Evolutionary conservation across 441 rosid species (phyloP), one percentile per base, ranked within the genome.

Genomic region (Pelargonium myrrhifolium): DNA sequence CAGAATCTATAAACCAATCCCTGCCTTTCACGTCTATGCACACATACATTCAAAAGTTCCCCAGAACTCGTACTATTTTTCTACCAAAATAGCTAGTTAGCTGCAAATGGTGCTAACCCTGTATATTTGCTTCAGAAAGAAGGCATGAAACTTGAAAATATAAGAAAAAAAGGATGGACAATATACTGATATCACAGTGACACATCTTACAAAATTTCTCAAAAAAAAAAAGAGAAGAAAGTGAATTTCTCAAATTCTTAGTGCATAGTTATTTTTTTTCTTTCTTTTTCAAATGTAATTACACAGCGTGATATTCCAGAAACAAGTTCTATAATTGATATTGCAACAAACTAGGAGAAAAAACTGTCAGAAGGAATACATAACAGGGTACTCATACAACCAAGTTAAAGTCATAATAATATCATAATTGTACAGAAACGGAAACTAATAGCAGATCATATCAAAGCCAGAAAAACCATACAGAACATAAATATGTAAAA

Each of bases 401-500:
- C 31, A 26, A 24, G 28, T 24, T 24, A 24, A 2, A 24, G 2
- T 24, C 28, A 24, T 24, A 24, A 24, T 24, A 24, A 24, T 24
- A 24, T 2, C 28, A 24, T 28, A 28, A 28, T 28, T 1, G 31
- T 28, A 28, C 31, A 6, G 6, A 4, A 31, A 31, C 35, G 3
- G 37, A 31, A 59, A 56, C 10, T 18, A 4, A 24, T 7, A 60
- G 31, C n/a, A 22, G 8, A 21, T 3, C 17, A 60, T 60, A 60
- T 24, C 64, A 24, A 60, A 60, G 39, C 37, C 45, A 60, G n/a
- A 26, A 60, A 24, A 60, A 26, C 18, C 18, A 60, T 60, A 14
- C 39, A 3, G 64, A 60, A 60, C 35, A 60, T 60, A 60, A 60
- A 37, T 14, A 26, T 60, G 39, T 37, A 60, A 26, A 60, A 40